Evolutionary conservation across 352 stramenopile species (phyloP).

Genomic region (Lagenidium giganteum): DNA sequence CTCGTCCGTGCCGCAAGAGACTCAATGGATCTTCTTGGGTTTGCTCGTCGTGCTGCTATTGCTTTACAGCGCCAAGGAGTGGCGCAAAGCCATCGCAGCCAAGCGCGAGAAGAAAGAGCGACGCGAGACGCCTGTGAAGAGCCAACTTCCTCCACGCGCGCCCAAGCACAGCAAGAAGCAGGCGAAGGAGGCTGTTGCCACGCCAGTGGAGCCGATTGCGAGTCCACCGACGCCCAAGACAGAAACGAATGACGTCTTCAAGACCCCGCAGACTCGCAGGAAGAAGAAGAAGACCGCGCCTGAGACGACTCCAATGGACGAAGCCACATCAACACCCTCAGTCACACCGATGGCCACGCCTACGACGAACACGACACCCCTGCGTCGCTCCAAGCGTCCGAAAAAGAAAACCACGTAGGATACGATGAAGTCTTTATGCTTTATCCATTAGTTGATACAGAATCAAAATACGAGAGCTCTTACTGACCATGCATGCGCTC

Average conservation of each 20-base stretch:
- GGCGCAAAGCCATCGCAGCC: conserved; percentile 8
- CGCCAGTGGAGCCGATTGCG: too few relatives aligned
- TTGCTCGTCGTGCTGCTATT: conserved; percentile 1
- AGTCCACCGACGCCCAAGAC: conserved; percentile 1
- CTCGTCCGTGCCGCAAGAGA: too few relatives aligned
- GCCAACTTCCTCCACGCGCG: too few relatives aligned
- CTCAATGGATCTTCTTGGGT: background rate
- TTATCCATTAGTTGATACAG: background rate
- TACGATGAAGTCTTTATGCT: background rate
- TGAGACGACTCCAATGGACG: background rate
- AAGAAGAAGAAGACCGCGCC: background rate
- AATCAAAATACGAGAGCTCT: conserved; percentile 1
- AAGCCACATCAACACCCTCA: background rate
- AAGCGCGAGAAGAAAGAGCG: conserved; percentile 8
- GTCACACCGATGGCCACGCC: background rate
- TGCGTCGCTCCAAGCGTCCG: background rate
- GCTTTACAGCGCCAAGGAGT: conserved; percentile 11
- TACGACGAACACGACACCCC: background rate
- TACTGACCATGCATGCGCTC: conserved; percentile 55
- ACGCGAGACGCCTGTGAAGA: background rate
- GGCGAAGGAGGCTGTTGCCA: background rate
- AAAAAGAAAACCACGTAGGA: conserved; percentile 1
- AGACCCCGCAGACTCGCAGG: conserved; percentile 2
- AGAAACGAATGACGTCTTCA: background rate
- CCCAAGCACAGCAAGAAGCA: background rate